Evolutionary conservation across 495 filamentous ascomycete species (phyloP).

Genomic region (Penicillium psychrofluorescens): DNA sequence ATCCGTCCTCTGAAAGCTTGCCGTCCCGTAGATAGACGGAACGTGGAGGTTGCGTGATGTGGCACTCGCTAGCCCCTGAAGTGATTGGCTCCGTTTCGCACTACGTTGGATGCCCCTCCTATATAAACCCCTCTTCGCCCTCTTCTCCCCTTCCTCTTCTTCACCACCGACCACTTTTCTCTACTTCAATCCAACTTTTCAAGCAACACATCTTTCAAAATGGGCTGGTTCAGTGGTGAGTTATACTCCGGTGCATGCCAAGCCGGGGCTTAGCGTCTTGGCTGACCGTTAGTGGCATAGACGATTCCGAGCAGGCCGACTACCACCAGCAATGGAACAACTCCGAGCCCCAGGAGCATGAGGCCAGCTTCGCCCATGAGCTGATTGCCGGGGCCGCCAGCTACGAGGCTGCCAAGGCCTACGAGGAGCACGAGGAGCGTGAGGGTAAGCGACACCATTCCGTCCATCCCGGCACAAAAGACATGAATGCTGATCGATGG

Average conservation of each 20-base stretch:
- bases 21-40: too few species aligned
- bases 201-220: constrained; percentile 4
- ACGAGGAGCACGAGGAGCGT: constrained; percentile 55
- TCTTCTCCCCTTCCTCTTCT: constrained; percentile 3
- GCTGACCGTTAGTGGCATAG: not conserved
- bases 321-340: constrained; percentile 45
- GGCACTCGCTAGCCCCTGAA: too few species aligned
- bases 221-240: constrained; percentile 20
- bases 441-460: constrained; percentile 41
- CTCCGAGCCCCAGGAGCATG: constrained; percentile 25
- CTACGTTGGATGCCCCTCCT: too few species aligned
- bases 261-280: not conserved
- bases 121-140: too few species aligned
- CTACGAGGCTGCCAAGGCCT: constrained; percentile 67
- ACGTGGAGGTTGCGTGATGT: too few species aligned
- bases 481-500: not conserved
- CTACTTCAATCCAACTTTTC: not conserved
- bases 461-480: not conserved
- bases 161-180: not conserved
- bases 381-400: constrained; percentile 62
- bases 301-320: constrained; percentile 21
- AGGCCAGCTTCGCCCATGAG: constrained; percentile 58
- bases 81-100: too few species aligned
- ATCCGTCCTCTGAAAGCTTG: too few species aligned
- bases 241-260: not conserved